A percentile compares a stretch with the other conserved stretches of the same genome.
These are phyloP conservation scores for Xerocomus spinulosus DNA, from an alignment of 768 basidiomycete species.

Conservation along the genomic window DNA sequence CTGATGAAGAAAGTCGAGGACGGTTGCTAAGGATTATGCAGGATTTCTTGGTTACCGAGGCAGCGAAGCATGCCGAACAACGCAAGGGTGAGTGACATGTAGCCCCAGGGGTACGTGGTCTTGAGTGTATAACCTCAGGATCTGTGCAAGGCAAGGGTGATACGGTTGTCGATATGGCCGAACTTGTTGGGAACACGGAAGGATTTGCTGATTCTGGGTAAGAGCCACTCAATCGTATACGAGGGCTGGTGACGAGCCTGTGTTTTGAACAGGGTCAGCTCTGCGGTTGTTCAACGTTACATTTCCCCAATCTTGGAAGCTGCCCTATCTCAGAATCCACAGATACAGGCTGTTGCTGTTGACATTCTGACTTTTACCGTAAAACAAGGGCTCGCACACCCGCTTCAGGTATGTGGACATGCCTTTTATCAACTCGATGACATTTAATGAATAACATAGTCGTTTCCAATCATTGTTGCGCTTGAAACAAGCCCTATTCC, in stretches of 20 bases:
- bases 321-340: conserved; percentile 62
- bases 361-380: conserved; percentile 92
- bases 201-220: conserved; percentile 98
- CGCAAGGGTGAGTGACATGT: conserved; percentile 51
- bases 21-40: conserved; percentile 84
- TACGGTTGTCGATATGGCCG: conserved; percentile 77
- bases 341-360: conserved; percentile 78
- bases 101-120: background rate
- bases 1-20: conserved; percentile 66
- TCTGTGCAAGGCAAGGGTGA: conserved; percentile 23
- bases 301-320: conserved; percentile 76
- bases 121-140: conserved; percentile 2
- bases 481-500: conserved; percentile 78
- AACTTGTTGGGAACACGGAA: conserved; percentile 91
- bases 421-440: background rate
- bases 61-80: conserved; percentile 66
- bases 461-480: conserved; percentile 87
- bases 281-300: conserved; percentile 92
- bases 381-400: conserved; percentile 93
- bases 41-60: conserved; percentile 84
- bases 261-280: conserved; percentile 66
- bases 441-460: conserved; percentile 41
- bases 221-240: conserved; percentile 17
- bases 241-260: background rate
- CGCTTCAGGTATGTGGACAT: conserved; percentile 66